Conservation (phyloP, 2,329 filamentous ascomycete genomes). For the Neofusicoccum kwambonambiense region DNA sequence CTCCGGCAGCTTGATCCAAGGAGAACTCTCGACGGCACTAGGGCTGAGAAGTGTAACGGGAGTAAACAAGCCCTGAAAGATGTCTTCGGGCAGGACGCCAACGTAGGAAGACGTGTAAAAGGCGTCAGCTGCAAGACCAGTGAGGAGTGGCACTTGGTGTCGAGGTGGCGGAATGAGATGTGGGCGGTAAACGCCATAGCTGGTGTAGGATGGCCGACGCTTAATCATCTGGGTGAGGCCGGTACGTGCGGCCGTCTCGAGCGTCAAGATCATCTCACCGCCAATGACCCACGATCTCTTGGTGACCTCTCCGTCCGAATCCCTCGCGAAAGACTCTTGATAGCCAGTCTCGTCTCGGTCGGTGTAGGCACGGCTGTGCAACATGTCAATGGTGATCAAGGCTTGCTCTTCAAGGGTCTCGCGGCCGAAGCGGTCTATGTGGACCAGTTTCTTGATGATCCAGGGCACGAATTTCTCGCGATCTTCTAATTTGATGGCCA, state of each 20-base stretch:
- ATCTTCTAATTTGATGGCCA: conserved; percentile 81
- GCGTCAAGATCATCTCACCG: conserved; percentile 51
- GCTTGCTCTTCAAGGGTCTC: conserved; percentile 87
- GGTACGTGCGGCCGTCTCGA: conserved; percentile 66
- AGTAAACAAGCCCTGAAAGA: conserved; percentile 68
- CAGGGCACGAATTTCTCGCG: conserved; percentile 81
- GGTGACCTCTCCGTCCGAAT: conserved; percentile 64
- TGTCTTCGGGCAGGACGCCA: conserved; percentile 69
- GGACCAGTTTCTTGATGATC: conserved; percentile 82
- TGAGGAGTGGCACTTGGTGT: conserved; percentile 42
- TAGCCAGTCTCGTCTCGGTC: conserved; percentile 75
- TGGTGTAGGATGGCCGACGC: conserved; percentile 58
- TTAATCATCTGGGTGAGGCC: conserved; percentile 71
- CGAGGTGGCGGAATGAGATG: conserved; percentile 37
- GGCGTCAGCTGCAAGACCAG: conserved; percentile 38
- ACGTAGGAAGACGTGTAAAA: conserved; percentile 53
- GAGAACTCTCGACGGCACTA: conserved; percentile 34
- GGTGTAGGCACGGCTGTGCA: conserved; percentile 83
- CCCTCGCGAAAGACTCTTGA: conserved; percentile 63
- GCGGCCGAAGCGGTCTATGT: conserved; percentile 71
- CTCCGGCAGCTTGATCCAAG: conserved; percentile 73
- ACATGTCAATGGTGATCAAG: conserved; percentile 89
- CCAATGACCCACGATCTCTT: conserved; percentile 72
- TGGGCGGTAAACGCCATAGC: conserved; percentile 40
- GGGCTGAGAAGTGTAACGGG: conserved; percentile 40